Evolutionary conservation across 345 rosid genomes (phyloP).

Genomic region (Salix koriyanagi): DNA sequence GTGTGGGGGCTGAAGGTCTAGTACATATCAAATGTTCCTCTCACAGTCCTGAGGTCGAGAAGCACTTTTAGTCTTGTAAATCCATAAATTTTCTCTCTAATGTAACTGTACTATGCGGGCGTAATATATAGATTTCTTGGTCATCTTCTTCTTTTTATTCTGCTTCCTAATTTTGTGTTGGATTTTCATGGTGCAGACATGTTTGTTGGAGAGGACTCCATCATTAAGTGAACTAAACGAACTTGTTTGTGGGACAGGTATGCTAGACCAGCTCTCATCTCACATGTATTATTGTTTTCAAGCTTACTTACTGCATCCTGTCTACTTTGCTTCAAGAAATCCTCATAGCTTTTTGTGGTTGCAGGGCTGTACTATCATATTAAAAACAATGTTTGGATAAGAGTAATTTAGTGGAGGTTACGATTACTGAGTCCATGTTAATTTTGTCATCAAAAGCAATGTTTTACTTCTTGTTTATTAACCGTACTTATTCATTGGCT

Average conservation of each 20-base stretch:
- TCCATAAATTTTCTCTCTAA: no score
- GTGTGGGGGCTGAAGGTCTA: neutral
- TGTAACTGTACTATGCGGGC: neutral
- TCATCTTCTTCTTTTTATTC: slow-evolving; percentile 6
- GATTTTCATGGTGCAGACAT: slow-evolving; percentile 48
- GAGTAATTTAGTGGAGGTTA: neutral
- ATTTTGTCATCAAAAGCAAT: neutral
- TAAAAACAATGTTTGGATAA: neutral
- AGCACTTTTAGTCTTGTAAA: neutral
- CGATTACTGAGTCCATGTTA: neutral
- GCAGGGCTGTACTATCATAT: neutral
- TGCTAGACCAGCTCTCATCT: slow-evolving; percentile 4
- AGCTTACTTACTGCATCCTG: neutral
- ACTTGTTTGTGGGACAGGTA: slow-evolving; percentile 97
- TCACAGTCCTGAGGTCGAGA: neutral
- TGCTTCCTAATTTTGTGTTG: slow-evolving; percentile 9
- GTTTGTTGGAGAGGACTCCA: slow-evolving; percentile 79
- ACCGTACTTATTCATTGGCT: neutral
- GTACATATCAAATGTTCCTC: neutral
- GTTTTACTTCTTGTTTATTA: neutral
- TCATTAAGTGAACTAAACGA: slow-evolving; percentile 92
- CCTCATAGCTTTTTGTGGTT: neutral
- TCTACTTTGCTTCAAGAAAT: slow-evolving; percentile 1
- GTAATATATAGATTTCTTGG: neutral
- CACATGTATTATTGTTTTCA: neutral